Evolutionary conservation across 768 basidiomycete genomes (phyloP).

Genomic region (Termitomyces bulborhizus): DNA sequence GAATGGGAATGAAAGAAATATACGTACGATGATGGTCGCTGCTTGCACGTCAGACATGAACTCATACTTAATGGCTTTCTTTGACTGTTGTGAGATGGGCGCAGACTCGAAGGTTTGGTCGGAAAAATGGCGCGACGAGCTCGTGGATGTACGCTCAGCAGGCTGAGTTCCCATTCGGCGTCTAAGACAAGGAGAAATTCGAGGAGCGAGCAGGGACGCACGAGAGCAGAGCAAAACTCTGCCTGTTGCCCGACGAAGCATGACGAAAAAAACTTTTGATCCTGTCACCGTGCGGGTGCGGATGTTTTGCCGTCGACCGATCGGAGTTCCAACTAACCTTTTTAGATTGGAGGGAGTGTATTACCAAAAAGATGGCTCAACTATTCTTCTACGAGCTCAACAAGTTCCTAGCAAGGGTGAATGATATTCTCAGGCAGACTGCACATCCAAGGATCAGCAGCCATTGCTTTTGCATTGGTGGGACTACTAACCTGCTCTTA

Average conservation of each 20-base stretch:
- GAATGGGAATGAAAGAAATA: not conserved
- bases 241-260: not conserved
- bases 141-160: not conserved
- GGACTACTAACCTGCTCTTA: too few relatives aligned
- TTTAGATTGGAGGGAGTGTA: too few relatives aligned
- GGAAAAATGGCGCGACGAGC: conserved; percentile 21
- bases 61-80: conserved; percentile 37
- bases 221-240: not conserved
- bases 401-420: too few relatives aligned
- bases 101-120: conserved; percentile 24
- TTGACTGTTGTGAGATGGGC: conserved; percentile 33
- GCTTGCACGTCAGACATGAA: conserved; percentile 44
- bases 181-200: too few relatives aligned
- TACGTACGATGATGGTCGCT: conserved; percentile 35
- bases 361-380: too few relatives aligned
- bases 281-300: too few relatives aligned
- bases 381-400: too few relatives aligned
- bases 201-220: not conserved
- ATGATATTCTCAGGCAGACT: too few relatives aligned
- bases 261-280: not conserved
- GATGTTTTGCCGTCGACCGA: too few relatives aligned
- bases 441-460: too few relatives aligned
- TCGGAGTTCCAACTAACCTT: too few relatives aligned
- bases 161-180: not conserved
- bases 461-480: too few relatives aligned